Percentiles rank a stretch among this genome's conserved stretches.
phyloP scores from a whole-genome alignment of 2,329 filamentous ascomycete species.

The Rhexocercosporidium sp. region DNA sequence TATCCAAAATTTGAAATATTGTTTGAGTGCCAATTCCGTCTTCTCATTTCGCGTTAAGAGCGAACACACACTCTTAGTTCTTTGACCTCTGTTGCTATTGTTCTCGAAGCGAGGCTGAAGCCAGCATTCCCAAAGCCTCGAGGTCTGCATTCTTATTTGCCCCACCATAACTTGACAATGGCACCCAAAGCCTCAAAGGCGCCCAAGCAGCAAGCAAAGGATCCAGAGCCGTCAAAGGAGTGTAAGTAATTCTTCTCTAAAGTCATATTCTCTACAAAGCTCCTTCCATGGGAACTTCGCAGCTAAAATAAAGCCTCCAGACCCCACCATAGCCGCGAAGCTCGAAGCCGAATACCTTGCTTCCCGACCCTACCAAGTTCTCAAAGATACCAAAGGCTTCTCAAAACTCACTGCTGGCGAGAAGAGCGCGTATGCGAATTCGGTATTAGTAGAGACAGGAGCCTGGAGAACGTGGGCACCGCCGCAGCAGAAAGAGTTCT shows the following conservation, averaged over 20 bases:
- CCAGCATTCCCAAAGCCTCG: conserved; percentile 28
- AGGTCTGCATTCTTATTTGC: conserved; percentile 17
- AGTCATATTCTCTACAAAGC: background rate
- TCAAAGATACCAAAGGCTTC: conserved; percentile 32
- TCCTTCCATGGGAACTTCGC: background rate
- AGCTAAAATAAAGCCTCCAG: conserved; percentile 24
- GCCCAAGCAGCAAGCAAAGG: conserved; percentile 32
- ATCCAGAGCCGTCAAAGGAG: conserved; percentile 29
- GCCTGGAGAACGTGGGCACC: conserved; percentile 35
- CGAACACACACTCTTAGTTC: background rate
- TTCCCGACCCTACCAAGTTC: conserved; percentile 34
- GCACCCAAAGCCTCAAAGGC: conserved; percentile 36
- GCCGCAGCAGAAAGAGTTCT: conserved; percentile 38
- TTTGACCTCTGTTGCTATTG: conserved; percentile 27
- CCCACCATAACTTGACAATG: conserved; percentile 32
- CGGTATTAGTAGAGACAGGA: conserved; percentile 33
- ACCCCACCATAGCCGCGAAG: conserved; percentile 37
- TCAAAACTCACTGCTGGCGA: conserved; percentile 31
- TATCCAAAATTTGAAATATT: background rate
- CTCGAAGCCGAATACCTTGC: conserved; percentile 35
- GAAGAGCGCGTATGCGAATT: conserved; percentile 35
- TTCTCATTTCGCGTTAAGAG: background rate
- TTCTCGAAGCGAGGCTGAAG: conserved; percentile 30
- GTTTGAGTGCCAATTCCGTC: background rate
- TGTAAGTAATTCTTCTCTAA: conserved; percentile 27